Percentiles rank a stretch among this genome's conserved stretches.
Conservation (phyloP, 2,329 filamentous ascomycete species). For the Aspergillus piperis region DNA sequence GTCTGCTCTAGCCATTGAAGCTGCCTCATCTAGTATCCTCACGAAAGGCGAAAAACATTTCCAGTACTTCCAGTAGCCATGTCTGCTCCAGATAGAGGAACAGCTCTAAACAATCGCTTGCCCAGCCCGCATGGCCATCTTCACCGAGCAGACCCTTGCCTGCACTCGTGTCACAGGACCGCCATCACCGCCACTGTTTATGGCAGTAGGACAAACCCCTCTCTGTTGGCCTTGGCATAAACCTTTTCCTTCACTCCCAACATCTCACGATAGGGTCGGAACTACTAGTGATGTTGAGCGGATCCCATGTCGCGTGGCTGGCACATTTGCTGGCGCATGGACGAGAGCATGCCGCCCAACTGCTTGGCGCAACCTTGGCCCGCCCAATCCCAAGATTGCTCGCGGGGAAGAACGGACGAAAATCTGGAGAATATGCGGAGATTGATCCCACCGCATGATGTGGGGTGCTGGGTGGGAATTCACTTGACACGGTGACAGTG, state of each 20-base stretch:
- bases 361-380: slow-evolving; percentile 19
- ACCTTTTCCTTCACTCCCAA: neutral
- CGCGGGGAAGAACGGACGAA: slow-evolving; percentile 13
- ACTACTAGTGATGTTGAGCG: neutral
- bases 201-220: neutral
- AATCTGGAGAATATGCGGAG: slow-evolving; percentile 10
- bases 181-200: neutral
- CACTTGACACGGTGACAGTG: neutral
- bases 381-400: slow-evolving; percentile 12
- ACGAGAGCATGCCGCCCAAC: slow-evolving; percentile 10
- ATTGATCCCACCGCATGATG: slow-evolving; percentile 1
- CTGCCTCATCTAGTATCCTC: too few species aligned
- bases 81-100: too few species aligned
- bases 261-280: neutral
- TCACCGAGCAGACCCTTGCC: neutral
- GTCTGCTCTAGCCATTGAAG: too few species aligned
- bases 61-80: too few species aligned
- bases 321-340: slow-evolving; percentile 8
- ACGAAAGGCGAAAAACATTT: too few species aligned
- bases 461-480: neutral
- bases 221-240: neutral
- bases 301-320: slow-evolving; percentile 7
- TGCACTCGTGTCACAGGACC: neutral
- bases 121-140: too few species aligned
- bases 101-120: too few species aligned